Evolutionary conservation across 2,329 filamentous ascomycete species (phyloP).

Genomic region (Colletotrichum phormii): DNA sequence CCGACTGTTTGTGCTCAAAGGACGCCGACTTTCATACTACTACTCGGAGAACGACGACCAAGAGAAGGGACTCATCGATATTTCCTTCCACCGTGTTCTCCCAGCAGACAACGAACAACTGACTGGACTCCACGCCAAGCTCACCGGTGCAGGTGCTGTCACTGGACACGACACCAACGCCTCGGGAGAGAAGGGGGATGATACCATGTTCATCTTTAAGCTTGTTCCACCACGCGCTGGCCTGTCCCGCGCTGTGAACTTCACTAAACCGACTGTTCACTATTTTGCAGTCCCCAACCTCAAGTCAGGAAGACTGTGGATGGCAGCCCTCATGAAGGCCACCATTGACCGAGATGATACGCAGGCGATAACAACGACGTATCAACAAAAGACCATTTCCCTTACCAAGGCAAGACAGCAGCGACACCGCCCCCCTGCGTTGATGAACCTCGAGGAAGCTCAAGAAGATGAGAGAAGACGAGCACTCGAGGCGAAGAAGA

Average conservation of each 20-base stretch:
- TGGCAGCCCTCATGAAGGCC: conserved; percentile 98
- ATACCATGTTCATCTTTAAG: conserved; percentile 97
- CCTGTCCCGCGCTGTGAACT: conserved; percentile 90
- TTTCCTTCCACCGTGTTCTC: conserved; percentile 96
- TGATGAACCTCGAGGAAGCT: conserved; percentile 76
- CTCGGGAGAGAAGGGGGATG: conserved; percentile 61
- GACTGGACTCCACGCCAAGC: conserved; percentile 88
- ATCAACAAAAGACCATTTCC: conserved; percentile 97
- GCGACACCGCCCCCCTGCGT: conserved; percentile 88
- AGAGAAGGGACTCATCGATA: conserved; percentile 96
- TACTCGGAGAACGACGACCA: conserved; percentile 93
- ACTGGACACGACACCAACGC: conserved; percentile 63
- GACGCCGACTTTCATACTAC: conserved; percentile 92
- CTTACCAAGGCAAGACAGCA: conserved; percentile 88
- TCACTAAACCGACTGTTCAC: conserved; percentile 96
- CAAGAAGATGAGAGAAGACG: conserved; percentile 43
- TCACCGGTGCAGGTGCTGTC: conserved; percentile 86
- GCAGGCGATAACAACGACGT: conserved; percentile 86
- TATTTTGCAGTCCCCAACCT: conserved; percentile 97
- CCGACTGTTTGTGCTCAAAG: conserved; percentile 93
- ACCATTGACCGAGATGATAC: conserved; percentile 93
- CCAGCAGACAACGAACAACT: conserved; percentile 92
- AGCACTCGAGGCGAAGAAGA: conserved; percentile 41
- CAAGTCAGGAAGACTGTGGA: conserved; percentile 91
- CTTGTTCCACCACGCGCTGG: conserved; percentile 90